Base-by-base conservation (phyloP, 306 rosid genomes). In the Castanea mollissima region DNA sequence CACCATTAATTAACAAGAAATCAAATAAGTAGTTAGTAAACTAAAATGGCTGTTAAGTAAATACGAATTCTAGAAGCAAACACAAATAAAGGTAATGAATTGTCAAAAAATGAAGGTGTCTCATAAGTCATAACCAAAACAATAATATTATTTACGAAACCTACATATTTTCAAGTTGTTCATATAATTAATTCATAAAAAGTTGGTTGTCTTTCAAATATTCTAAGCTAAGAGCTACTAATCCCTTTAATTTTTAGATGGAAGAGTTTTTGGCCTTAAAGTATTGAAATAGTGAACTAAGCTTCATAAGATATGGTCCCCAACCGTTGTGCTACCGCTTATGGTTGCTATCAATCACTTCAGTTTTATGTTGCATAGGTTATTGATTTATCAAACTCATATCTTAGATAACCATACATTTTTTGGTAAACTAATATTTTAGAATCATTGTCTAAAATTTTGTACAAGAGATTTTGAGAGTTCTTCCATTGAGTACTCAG, bases 401-500 rank as follows among this genome's bases (percentile, higher is more conserved):
- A 38, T 38, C 46, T 38, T 20, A 58, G 29, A n/a, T 58, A 8
- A 58, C 14, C 29, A 20, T 6, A 20, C 23, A n/a, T 0, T 9
- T 41, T 56, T 20, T 15, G 23, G 54, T 14, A 23, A 23, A 5
- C 3, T 2, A 23, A 69, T 9, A 54, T 13, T 18, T 14, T 57
- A 20, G 41, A 55, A 38, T 4, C 14, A 74, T 41, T 78, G 21
- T 12, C 56, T 32, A 1, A 56, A 21, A 56, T 4, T 74, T 15
- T 25, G 23, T 20, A 20, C 27, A 9, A 58, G 12, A 58, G 5
- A 20, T 20, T 25, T 58, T 2, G 7, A 0, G 27, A 6, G 64
- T 58, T 58, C 64, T 58, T n/a, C 64, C 64, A 74, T 29, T 41
- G 14, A 18, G n/a, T 82, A 18, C 82, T 80, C 67, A 60, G 81